phyloP scores from a whole-genome alignment of 2,329 filamentous ascomycete genomes.

The Sporothrix phasma region DNA sequence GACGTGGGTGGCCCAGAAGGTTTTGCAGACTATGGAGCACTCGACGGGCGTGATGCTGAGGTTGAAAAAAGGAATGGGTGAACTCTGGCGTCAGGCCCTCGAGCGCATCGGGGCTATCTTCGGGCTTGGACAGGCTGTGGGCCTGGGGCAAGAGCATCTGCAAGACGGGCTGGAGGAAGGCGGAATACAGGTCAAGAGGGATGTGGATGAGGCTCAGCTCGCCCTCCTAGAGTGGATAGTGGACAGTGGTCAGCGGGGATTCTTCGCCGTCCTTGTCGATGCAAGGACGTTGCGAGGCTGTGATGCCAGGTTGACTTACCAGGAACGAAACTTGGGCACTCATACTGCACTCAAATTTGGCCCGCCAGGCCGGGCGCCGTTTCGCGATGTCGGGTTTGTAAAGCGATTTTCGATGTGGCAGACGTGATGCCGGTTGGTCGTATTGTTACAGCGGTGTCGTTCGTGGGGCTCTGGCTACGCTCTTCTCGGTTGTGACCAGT shows the following conservation, averaged over 20 bases:
- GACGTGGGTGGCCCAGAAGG: constrained; percentile 59
- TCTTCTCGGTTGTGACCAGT: not conserved
- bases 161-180: constrained; percentile 79
- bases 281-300: not conserved
- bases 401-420: not conserved
- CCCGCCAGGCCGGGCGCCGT: not conserved
- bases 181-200: constrained; percentile 65
- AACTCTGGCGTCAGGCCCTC: constrained; percentile 41
- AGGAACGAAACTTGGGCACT: constrained; percentile 49
- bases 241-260: too few relatives aligned
- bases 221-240: constrained; percentile 54
- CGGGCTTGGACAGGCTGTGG: constrained; percentile 27
- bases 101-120: constrained; percentile 23
- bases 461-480: not conserved
- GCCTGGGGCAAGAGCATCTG: constrained; percentile 65
- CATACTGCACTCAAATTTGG: constrained; percentile 30
- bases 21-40: constrained; percentile 83
- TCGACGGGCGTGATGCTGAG: constrained; percentile 87
- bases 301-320: constrained; percentile 31
- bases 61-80: constrained; percentile 77
- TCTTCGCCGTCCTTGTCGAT: too few relatives aligned
- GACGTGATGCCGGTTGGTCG: not conserved
- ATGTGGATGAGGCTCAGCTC: constrained; percentile 85
- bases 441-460: not conserved
- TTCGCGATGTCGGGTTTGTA: not conserved